Evolutionary conservation across 257 asterid species (phyloP), one percentile per base, ranked within the genome.

Genomic region (Capsicum chinense): DNA sequence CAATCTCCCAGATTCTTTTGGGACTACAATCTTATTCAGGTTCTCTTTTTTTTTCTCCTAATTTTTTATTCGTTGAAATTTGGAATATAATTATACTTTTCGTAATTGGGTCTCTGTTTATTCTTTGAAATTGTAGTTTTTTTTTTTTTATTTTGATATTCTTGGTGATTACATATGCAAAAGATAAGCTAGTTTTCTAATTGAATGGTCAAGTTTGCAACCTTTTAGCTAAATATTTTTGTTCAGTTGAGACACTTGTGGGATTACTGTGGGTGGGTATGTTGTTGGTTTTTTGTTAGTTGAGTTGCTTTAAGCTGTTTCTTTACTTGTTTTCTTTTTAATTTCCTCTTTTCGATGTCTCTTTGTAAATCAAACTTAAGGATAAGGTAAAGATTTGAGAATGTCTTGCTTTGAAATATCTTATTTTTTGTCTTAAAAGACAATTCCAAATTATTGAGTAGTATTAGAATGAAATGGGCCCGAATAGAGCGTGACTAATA

Each of bases 361-460:
- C 81, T 74, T 48, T 48, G 60, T 19, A 74, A 74, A 19, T 74
- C 80, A 74, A 74, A 48, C 44, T 3, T 12, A 19, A 8, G 19
- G 44, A 26, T 50, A 50, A 50, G 81, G 81, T 74, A 50, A 39
- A 74, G 81, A 21, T 74, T 48, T 74, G 62, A 50, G 81, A 13
- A 50, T 2, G 14, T 21, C 17, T 63, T 26, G 70, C 37, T 54
- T 52, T 78, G 26, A 26, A 54, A 21, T 13, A 0, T 4, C 8
- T 54, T 7, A 78, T 52, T 76, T 33, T 78, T 26, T 7, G 64
- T 54, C 48, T 78, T 78, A 21, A 33, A 50, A 21, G 80, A 73
- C 35, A 73, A 12, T 10, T 19, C 48, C 44, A 54, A 52, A 0
- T 33, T n/a, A 67, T 74, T 74, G 11, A 74, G 8, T 52, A 4